These are phyloP conservation scores for Viola odorata DNA, from an alignment of 345 rosid species.

Conservation along the genomic window DNA sequence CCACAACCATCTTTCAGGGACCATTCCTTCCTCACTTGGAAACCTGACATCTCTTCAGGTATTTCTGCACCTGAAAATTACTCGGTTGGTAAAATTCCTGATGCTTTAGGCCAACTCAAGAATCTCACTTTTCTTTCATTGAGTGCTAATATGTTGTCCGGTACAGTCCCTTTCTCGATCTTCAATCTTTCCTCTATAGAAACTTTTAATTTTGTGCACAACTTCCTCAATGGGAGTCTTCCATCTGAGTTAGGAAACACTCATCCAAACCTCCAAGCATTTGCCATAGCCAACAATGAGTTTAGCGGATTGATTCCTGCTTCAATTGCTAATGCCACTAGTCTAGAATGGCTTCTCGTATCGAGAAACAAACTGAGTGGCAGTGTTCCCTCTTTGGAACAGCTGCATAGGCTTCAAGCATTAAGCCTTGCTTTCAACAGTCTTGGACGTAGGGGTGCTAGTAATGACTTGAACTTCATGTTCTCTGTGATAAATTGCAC, in stretches of 20 bases:
- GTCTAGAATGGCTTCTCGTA: fast-evolving
- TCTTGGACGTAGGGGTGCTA: no score
- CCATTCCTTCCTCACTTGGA: neutral
- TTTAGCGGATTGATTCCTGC: constrained; percentile 18
- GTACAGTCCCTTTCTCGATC: constrained; percentile 1
- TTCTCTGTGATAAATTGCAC: no score
- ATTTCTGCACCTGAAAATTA: neutral
- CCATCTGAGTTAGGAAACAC: neutral
- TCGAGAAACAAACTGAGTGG: neutral
- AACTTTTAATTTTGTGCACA: neutral
- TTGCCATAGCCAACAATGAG: neutral
- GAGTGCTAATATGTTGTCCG: neutral
- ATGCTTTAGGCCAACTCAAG: neutral
- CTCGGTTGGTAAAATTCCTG: neutral
- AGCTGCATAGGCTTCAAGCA: neutral
- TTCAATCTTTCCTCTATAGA: constrained; percentile 8
- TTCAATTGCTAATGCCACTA: constrained; percentile 25
- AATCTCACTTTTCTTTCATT: neutral
- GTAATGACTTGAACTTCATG: no score
- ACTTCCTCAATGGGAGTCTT: constrained; percentile 10
- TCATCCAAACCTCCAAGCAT: neutral
- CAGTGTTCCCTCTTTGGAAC: constrained; percentile 10
- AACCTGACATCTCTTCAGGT: neutral
- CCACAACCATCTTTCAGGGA: neutral
- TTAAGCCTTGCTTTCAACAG: no score